Evolutionary conservation across 2,329 filamentous ascomycete species (phyloP).

Genomic region (Periconia sp.): DNA sequence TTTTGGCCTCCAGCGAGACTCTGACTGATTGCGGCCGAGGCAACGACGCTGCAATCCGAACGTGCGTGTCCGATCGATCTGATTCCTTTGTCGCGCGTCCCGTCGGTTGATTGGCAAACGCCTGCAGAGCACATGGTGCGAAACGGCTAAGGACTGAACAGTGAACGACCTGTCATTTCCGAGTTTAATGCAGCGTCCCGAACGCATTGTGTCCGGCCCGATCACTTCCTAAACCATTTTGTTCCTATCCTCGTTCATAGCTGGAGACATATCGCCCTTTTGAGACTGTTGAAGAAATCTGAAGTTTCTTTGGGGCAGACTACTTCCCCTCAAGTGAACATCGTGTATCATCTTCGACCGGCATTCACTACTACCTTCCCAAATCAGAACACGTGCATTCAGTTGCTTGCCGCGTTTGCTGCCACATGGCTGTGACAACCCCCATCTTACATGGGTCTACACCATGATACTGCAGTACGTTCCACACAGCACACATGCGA

Average conservation of each 20-base stretch:
- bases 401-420: slow-evolving; percentile 1
- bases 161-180: neutral
- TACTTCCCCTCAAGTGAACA: neutral
- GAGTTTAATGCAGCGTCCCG: neutral
- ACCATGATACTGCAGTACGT: neutral
- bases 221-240: neutral
- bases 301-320: neutral
- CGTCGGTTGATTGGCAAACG: neutral
- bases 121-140: neutral
- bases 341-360: neutral
- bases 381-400: slow-evolving; percentile 2
- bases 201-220: neutral
- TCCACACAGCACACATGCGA: neutral
- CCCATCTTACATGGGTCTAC: slow-evolving; percentile 1
- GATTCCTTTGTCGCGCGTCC: neutral
- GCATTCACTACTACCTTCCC: slow-evolving; percentile 10
- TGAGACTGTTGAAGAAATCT: neutral
- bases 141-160: neutral
- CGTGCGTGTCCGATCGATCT: slow-evolving; percentile 13
- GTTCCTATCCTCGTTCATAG: neutral
- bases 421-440: neutral
- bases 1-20: neutral
- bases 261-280: neutral
- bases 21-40: slow-evolving; percentile 7
- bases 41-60: neutral